Conservation (phyloP, 345 rosid genomes). For the Camelina sativa region DNA sequence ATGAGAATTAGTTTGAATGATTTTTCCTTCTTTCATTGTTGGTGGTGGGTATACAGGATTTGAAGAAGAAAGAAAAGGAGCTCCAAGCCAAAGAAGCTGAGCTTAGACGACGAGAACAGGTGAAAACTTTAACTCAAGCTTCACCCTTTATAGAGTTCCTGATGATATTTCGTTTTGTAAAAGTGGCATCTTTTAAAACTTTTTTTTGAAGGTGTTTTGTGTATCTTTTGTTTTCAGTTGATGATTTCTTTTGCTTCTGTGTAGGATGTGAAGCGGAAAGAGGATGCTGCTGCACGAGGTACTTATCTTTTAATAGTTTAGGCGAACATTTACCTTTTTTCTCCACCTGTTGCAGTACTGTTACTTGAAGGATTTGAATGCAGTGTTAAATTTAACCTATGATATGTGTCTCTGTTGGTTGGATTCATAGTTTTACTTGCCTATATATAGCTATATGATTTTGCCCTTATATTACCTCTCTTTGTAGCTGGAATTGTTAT, state of each 20-base stretch:
- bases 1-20: not conserved
- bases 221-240: not conserved
- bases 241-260: slow-evolving; percentile 30
- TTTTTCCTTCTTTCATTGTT: slow-evolving; percentile 1
- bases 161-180: not conserved
- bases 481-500: slow-evolving; percentile 72
- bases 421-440: slow-evolving; percentile 1
- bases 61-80: slow-evolving; percentile 88
- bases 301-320: slow-evolving; percentile 13
- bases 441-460: slow-evolving; percentile 4
- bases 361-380: slow-evolving; percentile 17
- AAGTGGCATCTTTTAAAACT: not conserved
- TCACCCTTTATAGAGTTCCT: not conserved
- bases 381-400: not conserved
- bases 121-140: slow-evolving; percentile 22
- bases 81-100: slow-evolving; percentile 98
- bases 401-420: not conserved
- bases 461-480: not conserved
- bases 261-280: slow-evolving; percentile 83
- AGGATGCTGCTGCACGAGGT: slow-evolving; percentile 97
- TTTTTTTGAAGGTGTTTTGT: not conserved
- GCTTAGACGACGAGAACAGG: slow-evolving; percentile 83
- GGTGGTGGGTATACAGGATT: slow-evolving; percentile 55
- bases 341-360: not conserved
- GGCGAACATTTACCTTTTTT: slow-evolving; percentile 8